Conservation (phyloP, 2,329 filamentous ascomycete species). For the Penicillium sp. region DNA sequence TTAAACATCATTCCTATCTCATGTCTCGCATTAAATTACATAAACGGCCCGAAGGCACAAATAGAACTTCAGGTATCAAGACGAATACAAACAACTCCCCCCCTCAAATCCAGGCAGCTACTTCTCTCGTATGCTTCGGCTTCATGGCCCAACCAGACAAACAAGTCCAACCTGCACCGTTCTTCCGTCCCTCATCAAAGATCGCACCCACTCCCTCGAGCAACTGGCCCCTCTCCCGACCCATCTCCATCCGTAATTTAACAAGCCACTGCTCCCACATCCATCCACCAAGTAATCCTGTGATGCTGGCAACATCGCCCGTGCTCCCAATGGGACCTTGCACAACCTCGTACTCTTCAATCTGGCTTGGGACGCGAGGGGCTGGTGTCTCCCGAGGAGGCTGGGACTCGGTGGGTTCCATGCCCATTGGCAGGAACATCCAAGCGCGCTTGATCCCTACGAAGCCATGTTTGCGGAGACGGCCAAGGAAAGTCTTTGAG, state of each 20-base stretch:
- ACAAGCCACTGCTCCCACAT: conserved; percentile 97
- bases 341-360: conserved; percentile 59
- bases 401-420: conserved; percentile 47
- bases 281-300: conserved; percentile 81
- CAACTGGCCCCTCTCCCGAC: conserved; percentile 58
- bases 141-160: conserved; percentile 62
- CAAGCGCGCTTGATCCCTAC: conserved; percentile 78
- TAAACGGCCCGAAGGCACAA: background rate
- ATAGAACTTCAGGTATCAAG: background rate
- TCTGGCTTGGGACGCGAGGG: conserved; percentile 36
- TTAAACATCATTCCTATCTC: background rate
- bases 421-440: conserved; percentile 84
- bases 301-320: conserved; percentile 69
- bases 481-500: conserved; percentile 75
- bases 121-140: conserved; percentile 26
- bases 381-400: conserved; percentile 44
- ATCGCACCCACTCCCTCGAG: conserved; percentile 58
- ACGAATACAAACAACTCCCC: background rate
- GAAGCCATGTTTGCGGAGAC: conserved; percentile 75
- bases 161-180: conserved; percentile 60
- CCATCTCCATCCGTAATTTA: conserved; percentile 82
- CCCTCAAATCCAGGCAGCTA: background rate
- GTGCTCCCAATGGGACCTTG: conserved; percentile 64
- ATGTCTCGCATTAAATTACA: conserved; percentile 8
- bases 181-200: conserved; percentile 61